Base-by-base conservation (phyloP, 169 alveolate genomes). In the Plasmodium blacklocki region DNA sequence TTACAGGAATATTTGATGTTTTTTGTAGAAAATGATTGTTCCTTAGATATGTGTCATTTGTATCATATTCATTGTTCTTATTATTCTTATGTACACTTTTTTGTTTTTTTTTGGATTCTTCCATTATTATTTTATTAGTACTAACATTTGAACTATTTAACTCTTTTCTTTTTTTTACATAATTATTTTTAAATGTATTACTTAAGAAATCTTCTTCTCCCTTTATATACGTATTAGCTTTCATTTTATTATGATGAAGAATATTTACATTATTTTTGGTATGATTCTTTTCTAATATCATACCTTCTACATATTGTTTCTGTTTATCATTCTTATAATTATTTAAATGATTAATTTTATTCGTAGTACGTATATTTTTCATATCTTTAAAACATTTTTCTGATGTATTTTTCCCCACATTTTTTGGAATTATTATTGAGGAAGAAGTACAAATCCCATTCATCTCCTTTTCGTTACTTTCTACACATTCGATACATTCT, bases 1-100 rank as follows among this genome's bases (percentile, higher is more conserved):
- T 47, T 11, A 23, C 6, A 39, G 47, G 9, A 39, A 39, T 7
- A 39, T 39, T 52, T 43, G 9, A 23, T 49, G 8, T 15, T 60
- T 49, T 59, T 72, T 15, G 23, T 9, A 64, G 2, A 21, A 59
- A 19, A 72, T 26, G 2, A n/a, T 14, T 56, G 1, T 56, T 14
- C 21, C 64, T 56, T 12, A 56, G 9, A 56, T 14, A 21, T 1
- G 3, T 56, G 3, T 21, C 64, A 56, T 71, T 47, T 50, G 54
- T 11, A 71, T 71, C 12, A 71, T 49, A 49, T n/a, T 29, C 56
- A 45, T 67, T 67, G 11, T 43, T 67, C 45, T 39, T 67, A 23
- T 15, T 47, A 39, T 67, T 43, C 6, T 67, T 43, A 67, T 39
- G 19, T 11, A 39, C 47, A 39, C 9, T 39, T 39, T 39, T 39